Conservation (phyloP, 2,329 filamentous ascomycete species). For the Xylariaceae sp. region DNA sequence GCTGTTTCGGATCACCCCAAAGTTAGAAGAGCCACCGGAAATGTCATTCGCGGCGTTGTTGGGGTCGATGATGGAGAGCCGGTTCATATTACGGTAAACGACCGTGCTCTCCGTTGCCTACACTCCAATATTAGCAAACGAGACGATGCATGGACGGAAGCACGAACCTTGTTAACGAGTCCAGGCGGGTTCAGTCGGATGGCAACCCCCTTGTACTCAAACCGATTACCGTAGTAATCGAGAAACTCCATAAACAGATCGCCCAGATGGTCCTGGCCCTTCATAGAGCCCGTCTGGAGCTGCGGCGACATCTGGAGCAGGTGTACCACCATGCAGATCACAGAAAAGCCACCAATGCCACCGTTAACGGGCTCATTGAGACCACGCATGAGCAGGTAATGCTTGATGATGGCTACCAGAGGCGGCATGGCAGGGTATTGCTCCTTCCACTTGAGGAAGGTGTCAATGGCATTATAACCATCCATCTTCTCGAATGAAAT, state of each 20-base stretch:
- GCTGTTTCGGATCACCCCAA: conserved; percentile 57
- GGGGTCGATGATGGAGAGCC: conserved; percentile 86
- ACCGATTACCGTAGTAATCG: conserved; percentile 78
- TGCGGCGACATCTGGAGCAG: conserved; percentile 76
- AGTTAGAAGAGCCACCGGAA: conserved; percentile 74
- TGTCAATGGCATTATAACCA: conserved; percentile 73
- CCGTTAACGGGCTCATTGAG: conserved; percentile 89
- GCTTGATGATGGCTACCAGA: conserved; percentile 83
- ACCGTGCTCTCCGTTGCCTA: conserved; percentile 43
- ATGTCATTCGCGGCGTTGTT: conserved; percentile 85
- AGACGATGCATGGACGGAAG: background rate
- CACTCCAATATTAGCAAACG: conserved; percentile 17
- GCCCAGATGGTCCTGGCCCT: conserved; percentile 64
- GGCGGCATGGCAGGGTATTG: conserved; percentile 80
- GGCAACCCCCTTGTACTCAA: conserved; percentile 64
- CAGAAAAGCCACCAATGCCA: conserved; percentile 87
- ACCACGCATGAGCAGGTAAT: conserved; percentile 82
- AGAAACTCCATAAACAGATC: conserved; percentile 83
- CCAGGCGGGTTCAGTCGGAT: conserved; percentile 72
- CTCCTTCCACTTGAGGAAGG: conserved; percentile 73
- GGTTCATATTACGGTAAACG: conserved; percentile 55
- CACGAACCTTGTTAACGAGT: conserved; percentile 62
- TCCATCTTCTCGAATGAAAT: conserved; percentile 91
- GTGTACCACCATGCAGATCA: conserved; percentile 89
- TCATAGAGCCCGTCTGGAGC: conserved; percentile 55